Base-by-base conservation (phyloP, 2,329 filamentous ascomycete species). In the Neocucurbitaria cava region DNA sequence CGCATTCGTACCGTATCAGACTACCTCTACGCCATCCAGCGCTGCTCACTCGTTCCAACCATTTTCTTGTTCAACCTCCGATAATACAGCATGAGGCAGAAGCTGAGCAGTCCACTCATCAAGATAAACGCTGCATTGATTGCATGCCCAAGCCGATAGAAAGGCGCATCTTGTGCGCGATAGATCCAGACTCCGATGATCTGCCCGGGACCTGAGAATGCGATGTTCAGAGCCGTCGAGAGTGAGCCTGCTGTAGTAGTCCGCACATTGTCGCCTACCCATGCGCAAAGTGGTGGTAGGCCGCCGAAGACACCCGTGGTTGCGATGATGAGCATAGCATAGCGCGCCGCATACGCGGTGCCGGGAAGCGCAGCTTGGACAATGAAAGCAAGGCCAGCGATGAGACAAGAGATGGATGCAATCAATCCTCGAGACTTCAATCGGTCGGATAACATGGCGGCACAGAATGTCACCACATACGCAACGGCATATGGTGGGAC, bases 401-500 rank as follows among this genome's bases (percentile, higher is more conserved):
- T 45, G 21, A 45, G n/a, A 17, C 31, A 35, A 5, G 31, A 35
- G 9, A 35, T 35, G 31, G 31, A 35, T 17, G 31, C 31, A 15
- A 35, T 35, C 31, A 35, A 6, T 28, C 48, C 48, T 20, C 48
- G 40, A 11, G n/a, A 8, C 11, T 51, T 21, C 8, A 36, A 28
- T 13, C 40, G 36, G 24, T 53, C 50, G 5, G 52, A 54, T 2
- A 47, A 15, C n/a, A 46, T 21, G 6, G 56, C 59, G 5, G 43
- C 46, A 15, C 46, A 39, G 15, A 62, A 26, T 1, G 81, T 82
- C 8, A 82, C 72, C 3, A 81, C 75, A 55, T 87, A 88, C 6
- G 85, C 84, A 1, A 83, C 82, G 1, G 83, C 85, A 70, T 85
- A 89, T 0, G 87, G 86, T 1, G 87, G 86, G 0, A 89, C 85